Conservation (phyloP, 2,329 filamentous ascomycete species). For the Aspergillus versicolor region DNA sequence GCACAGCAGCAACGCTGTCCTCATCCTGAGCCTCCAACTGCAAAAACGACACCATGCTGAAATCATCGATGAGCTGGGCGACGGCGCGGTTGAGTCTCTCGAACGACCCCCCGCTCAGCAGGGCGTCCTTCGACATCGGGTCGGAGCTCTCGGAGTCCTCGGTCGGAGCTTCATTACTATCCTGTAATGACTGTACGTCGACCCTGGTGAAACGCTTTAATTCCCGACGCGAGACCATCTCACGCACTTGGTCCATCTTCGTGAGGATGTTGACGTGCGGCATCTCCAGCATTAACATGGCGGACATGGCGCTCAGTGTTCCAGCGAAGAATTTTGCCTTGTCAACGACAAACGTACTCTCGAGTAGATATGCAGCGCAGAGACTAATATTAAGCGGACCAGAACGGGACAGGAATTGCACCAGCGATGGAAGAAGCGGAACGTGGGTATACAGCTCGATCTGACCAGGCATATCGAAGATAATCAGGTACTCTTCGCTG, state of each 20-base stretch:
- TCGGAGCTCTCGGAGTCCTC: slow-evolving; percentile 58
- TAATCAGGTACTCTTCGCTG: slow-evolving; percentile 93
- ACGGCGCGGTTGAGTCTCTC: slow-evolving; percentile 82
- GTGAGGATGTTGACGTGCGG: slow-evolving; percentile 94
- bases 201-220: slow-evolving; percentile 88
- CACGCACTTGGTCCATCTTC: slow-evolving; percentile 97
- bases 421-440: slow-evolving; percentile 81
- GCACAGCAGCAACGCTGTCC: slow-evolving; percentile 78
- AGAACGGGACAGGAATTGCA: slow-evolving; percentile 74
- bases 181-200: slow-evolving; percentile 77
- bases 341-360: slow-evolving; percentile 93
- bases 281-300: slow-evolving; percentile 98
- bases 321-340: slow-evolving; percentile 97
- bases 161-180: slow-evolving; percentile 48
- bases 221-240: slow-evolving; percentile 81
- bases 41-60: slow-evolving; percentile 95
- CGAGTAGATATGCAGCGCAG: slow-evolving; percentile 90
- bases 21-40: slow-evolving; percentile 88
- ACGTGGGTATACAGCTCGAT: slow-evolving; percentile 99
- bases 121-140: slow-evolving; percentile 62
- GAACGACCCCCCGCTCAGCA: slow-evolving; percentile 82
- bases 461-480: slow-evolving; percentile 98
- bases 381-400: slow-evolving; percentile 85
- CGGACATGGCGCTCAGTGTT: slow-evolving; percentile 93
- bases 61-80: slow-evolving; percentile 88